Evolutionary conservation across 148 eudicot genomes (phyloP).

Genomic region (Salicornia ramosissima): DNA sequence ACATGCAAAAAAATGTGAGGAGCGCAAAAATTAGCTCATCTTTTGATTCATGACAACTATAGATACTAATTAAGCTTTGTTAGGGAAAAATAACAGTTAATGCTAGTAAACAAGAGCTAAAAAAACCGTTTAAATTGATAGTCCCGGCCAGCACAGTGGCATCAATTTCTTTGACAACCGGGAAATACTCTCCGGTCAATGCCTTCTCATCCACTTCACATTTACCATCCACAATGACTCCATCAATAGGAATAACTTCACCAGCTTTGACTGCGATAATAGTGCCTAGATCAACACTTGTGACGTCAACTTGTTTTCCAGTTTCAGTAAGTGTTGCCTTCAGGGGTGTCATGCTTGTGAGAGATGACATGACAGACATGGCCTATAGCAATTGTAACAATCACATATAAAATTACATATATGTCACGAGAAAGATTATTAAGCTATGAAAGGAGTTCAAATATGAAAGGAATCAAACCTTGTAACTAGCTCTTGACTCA

Average conservation of each 20-base stretch:
- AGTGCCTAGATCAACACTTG: constrained; percentile 26
- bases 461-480: constrained; percentile 19
- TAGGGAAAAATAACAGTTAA: background rate
- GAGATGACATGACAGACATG: constrained; percentile 38
- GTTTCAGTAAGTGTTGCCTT: constrained; percentile 37
- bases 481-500: constrained; percentile 41
- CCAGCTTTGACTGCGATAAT: constrained; percentile 37
- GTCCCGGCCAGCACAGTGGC: constrained; percentile 48
- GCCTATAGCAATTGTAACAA: constrained; percentile 21
- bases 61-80: no score
- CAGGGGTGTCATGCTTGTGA: constrained; percentile 36
- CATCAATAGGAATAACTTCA: constrained; percentile 37
- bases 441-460: background rate
- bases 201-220: constrained; percentile 47
- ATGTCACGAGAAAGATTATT: no score
- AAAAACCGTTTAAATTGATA: constrained; percentile 36
- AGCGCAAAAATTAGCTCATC: background rate
- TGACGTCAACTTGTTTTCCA: constrained; percentile 33
- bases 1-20: background rate
- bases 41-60: background rate
- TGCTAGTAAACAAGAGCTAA: background rate
- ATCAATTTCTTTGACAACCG: constrained; percentile 35
- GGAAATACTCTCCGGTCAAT: constrained; percentile 49
- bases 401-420: background rate
- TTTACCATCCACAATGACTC: constrained; percentile 32